These are phyloP conservation scores for Podospora didyma DNA, from an alignment of 495 filamentous ascomycete genomes.

Conservation along the genomic window DNA sequence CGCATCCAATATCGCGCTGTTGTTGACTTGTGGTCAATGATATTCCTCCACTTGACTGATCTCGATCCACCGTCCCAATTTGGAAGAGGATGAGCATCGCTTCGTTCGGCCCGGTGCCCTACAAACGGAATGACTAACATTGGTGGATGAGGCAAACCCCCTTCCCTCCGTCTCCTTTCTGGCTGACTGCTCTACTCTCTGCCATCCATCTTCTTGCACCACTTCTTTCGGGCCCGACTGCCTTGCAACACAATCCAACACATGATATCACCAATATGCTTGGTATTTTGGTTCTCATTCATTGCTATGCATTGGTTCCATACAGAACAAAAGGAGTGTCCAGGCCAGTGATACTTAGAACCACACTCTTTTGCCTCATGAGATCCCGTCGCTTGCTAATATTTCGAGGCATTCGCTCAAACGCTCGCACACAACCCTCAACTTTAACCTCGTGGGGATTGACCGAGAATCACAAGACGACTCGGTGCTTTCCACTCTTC, in stretches of 20 bases:
- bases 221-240: neutral
- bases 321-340: constrained; percentile 5
- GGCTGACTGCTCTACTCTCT: too few relatives aligned
- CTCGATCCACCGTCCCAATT: too few relatives aligned
- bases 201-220: too few relatives aligned
- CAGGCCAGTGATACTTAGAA: neutral
- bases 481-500: constrained; percentile 46
- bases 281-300: neutral
- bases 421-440: constrained; percentile 53
- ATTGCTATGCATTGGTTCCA: neutral
- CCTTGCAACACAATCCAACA: neutral
- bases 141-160: too few relatives aligned
- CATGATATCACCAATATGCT: neutral
- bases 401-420: constrained; percentile 45
- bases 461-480: neutral
- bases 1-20: too few relatives aligned
- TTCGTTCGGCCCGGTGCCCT: too few relatives aligned
- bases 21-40: too few relatives aligned
- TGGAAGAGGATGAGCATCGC: too few relatives aligned
- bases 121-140: too few relatives aligned
- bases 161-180: too few relatives aligned
- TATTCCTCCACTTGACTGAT: too few relatives aligned
- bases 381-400: constrained; percentile 20
- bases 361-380: constrained; percentile 2
- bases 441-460: constrained; percentile 58